These are phyloP conservation scores for Draba incana DNA, from an alignment of 345 rosid species.

Conservation along the genomic window DNA sequence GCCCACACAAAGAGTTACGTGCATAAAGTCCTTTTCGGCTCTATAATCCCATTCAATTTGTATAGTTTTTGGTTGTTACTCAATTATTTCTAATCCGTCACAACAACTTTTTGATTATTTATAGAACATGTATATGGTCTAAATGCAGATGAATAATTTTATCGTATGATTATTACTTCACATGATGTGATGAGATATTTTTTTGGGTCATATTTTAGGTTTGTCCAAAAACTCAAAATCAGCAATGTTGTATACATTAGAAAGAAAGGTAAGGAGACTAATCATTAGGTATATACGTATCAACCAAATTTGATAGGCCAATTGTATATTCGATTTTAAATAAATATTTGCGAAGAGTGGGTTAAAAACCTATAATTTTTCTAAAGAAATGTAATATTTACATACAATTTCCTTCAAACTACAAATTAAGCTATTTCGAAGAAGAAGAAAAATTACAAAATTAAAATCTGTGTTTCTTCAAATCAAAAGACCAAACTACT, in stretches of 20 bases:
- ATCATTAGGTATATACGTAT: constrained; percentile 1
- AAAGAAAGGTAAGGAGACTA: constrained; percentile 1
- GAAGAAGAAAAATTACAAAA: neutral
- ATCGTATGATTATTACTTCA: neutral
- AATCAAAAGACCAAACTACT: neutral
- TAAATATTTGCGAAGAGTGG: neutral
- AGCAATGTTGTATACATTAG: constrained; percentile 9
- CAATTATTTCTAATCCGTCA: too few species aligned
- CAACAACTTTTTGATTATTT: too few species aligned
- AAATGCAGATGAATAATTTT: too few species aligned
- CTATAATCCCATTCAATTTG: too few species aligned
- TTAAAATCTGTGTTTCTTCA: constrained; percentile 3
- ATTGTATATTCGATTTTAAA: neutral
- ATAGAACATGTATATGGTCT: too few species aligned
- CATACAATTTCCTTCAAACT: neutral
- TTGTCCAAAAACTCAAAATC: neutral
- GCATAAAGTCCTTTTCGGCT: too few species aligned
- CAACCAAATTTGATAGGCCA: neutral
- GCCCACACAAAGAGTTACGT: constrained; percentile 11
- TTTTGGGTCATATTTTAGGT: neutral
- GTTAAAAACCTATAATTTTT: neutral
- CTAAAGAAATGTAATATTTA: neutral
- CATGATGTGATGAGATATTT: neutral
- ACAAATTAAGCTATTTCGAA: neutral
- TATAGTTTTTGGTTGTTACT: too few species aligned